A percentile compares a stretch with the other conserved stretches of the same genome.
Evolutionary conservation across 192 early-diverging fungal species (phyloP).

Genomic region (Lunasporangiospora selenospora): DNA sequence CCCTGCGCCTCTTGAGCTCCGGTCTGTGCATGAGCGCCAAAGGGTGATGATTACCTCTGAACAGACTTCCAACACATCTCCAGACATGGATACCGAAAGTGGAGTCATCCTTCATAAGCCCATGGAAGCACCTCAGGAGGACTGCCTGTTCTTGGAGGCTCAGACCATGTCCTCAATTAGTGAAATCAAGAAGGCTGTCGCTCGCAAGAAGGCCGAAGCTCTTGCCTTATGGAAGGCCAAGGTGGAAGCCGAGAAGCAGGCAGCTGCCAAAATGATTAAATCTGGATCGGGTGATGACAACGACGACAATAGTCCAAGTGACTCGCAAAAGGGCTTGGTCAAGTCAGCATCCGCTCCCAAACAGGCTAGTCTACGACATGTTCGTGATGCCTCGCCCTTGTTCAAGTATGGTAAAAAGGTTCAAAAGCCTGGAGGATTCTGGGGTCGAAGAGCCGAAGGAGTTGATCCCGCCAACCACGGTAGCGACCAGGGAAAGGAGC

Average conservation of each 20-base stretch:
- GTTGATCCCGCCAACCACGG: too few relatives aligned
- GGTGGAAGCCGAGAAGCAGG: slow-evolving; percentile 14
- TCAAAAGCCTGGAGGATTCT: not conserved
- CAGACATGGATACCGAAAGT: not conserved
- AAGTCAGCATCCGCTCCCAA: not conserved
- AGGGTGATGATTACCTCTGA: not conserved
- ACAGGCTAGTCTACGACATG: too few relatives aligned
- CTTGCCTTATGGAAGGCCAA: slow-evolving; percentile 16
- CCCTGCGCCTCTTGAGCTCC: slow-evolving; percentile 14
- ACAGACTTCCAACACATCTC: too few relatives aligned
- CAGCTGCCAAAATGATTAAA: slow-evolving; percentile 1
- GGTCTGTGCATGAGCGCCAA: slow-evolving; percentile 7
- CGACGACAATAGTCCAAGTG: not conserved
- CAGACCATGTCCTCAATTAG: slow-evolving; percentile 23
- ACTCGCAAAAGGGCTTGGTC: not conserved
- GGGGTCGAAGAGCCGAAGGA: too few relatives aligned
- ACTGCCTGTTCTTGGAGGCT: slow-evolving; percentile 22
- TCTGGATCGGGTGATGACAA: not conserved
- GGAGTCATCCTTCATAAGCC: not conserved
- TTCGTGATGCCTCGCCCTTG: not conserved
- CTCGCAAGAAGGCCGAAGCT: slow-evolving; percentile 7
- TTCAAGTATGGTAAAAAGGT: not conserved
- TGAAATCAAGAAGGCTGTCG: slow-evolving; percentile 31
- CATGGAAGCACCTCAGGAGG: not conserved
- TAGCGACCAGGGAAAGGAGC: too few relatives aligned